phyloP scores from a whole-genome alignment of 257 asterid species.

The Gentiana straminea region DNA sequence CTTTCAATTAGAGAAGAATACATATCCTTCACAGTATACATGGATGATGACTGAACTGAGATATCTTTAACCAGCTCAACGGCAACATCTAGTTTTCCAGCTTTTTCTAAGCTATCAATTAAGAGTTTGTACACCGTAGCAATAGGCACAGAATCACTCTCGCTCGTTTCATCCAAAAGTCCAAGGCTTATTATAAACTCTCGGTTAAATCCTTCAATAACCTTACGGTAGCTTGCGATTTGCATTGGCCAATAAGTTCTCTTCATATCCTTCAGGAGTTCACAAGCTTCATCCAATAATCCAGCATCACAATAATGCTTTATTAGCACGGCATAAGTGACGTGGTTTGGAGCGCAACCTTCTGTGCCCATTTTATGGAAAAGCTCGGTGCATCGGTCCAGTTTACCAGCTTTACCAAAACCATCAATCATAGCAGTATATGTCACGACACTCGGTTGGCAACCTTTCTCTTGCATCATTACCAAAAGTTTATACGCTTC shows the following conservation, averaged over 20 bases:
- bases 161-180: conserved; percentile 51
- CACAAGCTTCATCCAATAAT: conserved; percentile 67
- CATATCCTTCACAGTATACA: conserved; percentile 23
- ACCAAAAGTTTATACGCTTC: conserved; percentile 83
- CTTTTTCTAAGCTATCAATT: conserved; percentile 64
- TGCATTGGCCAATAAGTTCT: conserved; percentile 77
- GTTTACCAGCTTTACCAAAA: conserved; percentile 59
- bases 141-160: conserved; percentile 36
- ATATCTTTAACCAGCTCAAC: conserved; percentile 57
- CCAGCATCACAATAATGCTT: conserved; percentile 59
- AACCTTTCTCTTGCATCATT: conserved; percentile 97
- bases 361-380: conserved; percentile 47
- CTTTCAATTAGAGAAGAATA: conserved; percentile 53
- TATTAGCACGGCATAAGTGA: conserved; percentile 68
- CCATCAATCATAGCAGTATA: conserved; percentile 96
- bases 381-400: conserved; percentile 59
- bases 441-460: conserved; percentile 87
- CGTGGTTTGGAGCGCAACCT: conserved; percentile 76
- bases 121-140: conserved; percentile 56
- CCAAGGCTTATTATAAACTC: conserved; percentile 60
- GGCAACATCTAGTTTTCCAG: conserved; percentile 71
- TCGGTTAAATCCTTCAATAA: conserved; percentile 69
- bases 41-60: conserved; percentile 25
- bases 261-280: conserved; percentile 82
- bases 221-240: conserved; percentile 53